Evolutionary conservation across 2,329 filamentous ascomycete species (phyloP), one percentile per base, ranked within the genome.

Genomic region (Pleoardoris graminearum): DNA sequence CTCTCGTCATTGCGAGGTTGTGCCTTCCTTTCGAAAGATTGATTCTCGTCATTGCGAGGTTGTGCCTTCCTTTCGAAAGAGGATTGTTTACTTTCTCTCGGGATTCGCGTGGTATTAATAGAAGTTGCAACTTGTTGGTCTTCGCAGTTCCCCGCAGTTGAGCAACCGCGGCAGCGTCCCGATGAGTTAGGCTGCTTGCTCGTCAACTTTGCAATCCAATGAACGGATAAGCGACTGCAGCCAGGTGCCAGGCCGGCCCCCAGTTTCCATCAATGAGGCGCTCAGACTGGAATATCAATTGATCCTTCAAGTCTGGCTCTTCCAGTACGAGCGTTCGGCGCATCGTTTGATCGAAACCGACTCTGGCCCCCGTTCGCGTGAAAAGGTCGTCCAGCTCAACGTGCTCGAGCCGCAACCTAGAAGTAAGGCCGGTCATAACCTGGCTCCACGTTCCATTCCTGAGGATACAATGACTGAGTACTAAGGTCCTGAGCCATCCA

Each of bases 141-240:
- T n/a, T n/a, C n/a, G n/a, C n/a, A n/a, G n/a, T n/a, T n/a, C n/a
- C n/a, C n/a, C n/a, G n/a, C n/a, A n/a, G n/a, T n/a, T n/a, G n/a
- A n/a, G n/a, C n/a, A n/a, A n/a, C n/a, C n/a, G n/a, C n/a, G n/a
- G n/a, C n/a, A n/a, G n/a, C n/a, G n/a, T n/a, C n/a, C n/a, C n/a
- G n/a, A n/a, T n/a, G n/a, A n/a, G n/a, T n/a, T n/a, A n/a, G n/a
- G n/a, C n/a, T n/a, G n/a, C n/a, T n/a, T n/a, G 30, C 12, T 30
- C 12, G 14, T 42, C 36, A 50, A 17, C 29, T 19, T 21, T 42
- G 48, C 22, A 50, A 6, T 7, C 51, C 51, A 41, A 45, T 46
- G 41, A 66, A 67, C 11, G 64, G 64, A 57, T 67, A 67, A 10
- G 58, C 48, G 36, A 61, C 52, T 19, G 54, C 50, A 12, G 56